phyloP scores from a whole-genome alignment of 805 yeast genomes.

The Lachancea lanzarotensis region DNA sequence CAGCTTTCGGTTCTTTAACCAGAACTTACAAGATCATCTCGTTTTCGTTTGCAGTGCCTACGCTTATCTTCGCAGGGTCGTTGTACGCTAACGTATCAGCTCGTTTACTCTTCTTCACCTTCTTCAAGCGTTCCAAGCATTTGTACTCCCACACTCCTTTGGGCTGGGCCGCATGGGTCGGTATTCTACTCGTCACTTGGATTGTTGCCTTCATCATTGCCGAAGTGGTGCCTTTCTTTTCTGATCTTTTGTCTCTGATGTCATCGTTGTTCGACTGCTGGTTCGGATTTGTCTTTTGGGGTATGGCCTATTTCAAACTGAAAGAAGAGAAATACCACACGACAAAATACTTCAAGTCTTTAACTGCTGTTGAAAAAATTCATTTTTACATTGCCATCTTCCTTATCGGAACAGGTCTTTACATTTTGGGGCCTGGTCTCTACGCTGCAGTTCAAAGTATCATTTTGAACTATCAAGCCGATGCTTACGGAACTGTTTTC shows the following conservation, averaged over 20 bases:
- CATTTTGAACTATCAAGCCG: slow-evolving; percentile 42
- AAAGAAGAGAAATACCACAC: slow-evolving; percentile 33
- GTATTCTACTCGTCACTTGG: slow-evolving; percentile 42
- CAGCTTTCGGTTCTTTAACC: slow-evolving; percentile 50
- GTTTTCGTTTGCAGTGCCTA: slow-evolving; percentile 56
- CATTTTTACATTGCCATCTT: slow-evolving; percentile 34
- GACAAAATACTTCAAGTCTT: slow-evolving; percentile 21
- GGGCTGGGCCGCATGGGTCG: slow-evolving; percentile 51
- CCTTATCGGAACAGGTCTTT: slow-evolving; percentile 43
- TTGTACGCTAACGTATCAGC: slow-evolving; percentile 50
- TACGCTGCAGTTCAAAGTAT: slow-evolving; percentile 52
- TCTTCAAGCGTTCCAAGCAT: slow-evolving; percentile 41
- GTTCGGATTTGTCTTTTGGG: slow-evolving; percentile 62
- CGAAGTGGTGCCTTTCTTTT: slow-evolving; percentile 59
- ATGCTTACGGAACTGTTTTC: slow-evolving; percentile 46
- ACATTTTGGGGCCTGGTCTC: slow-evolving; percentile 53
- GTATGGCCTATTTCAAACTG: slow-evolving; percentile 47
- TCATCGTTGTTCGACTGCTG: slow-evolving; percentile 58
- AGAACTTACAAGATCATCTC: slow-evolving; percentile 46
- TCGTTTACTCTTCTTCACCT: slow-evolving; percentile 42
- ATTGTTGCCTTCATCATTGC: slow-evolving; percentile 50
- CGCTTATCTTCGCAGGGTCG: slow-evolving; percentile 49
- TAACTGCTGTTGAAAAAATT: slow-evolving; percentile 31
- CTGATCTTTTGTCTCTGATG: slow-evolving; percentile 51
- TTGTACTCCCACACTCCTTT: slow-evolving; percentile 40